Conservation (phyloP, 2,329 filamentous ascomycete genomes). For the Myriangium duriaei region DNA sequence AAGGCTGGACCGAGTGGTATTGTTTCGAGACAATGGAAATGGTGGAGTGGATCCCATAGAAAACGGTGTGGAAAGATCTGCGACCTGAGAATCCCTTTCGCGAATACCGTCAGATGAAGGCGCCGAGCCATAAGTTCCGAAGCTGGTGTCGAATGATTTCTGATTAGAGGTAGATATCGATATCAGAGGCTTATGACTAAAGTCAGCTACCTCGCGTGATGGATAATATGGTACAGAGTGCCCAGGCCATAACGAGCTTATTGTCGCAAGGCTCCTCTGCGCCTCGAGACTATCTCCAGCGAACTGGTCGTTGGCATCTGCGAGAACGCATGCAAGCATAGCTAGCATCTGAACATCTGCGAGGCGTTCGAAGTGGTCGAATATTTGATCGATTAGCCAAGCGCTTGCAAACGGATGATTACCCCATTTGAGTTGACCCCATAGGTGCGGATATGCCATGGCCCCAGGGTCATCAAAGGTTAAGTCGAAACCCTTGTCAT, state of each 20-base stretch:
- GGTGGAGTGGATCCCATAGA: conserved; percentile 43
- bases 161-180: conserved; percentile 33
- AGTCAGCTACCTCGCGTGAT: conserved; percentile 3
- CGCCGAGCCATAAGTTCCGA: conserved; percentile 29
- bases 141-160: conserved; percentile 40
- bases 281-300: not conserved
- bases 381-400: conserved; percentile 46
- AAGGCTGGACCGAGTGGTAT: conserved; percentile 25
- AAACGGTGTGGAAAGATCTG: conserved; percentile 38
- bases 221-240: conserved; percentile 4
- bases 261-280: not conserved
- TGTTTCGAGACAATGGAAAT: conserved; percentile 26
- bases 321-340: conserved; percentile 50
- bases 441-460: conserved; percentile 28
- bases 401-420: conserved; percentile 42
- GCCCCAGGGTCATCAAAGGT: conserved; percentile 32
- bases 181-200: conserved; percentile 2
- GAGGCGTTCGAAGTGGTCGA: conserved; percentile 46
- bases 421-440: conserved; percentile 42
- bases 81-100: conserved; percentile 28
- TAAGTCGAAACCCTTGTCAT: conserved; percentile 36
- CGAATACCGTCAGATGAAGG: conserved; percentile 40
- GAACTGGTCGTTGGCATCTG: conserved; percentile 24
- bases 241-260: conserved; percentile 2
- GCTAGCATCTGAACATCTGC: conserved; percentile 55